Evolutionary conservation across 805 yeast species (phyloP), one percentile per base, ranked within the genome.

Genomic region (Starmerella roubikii): DNA sequence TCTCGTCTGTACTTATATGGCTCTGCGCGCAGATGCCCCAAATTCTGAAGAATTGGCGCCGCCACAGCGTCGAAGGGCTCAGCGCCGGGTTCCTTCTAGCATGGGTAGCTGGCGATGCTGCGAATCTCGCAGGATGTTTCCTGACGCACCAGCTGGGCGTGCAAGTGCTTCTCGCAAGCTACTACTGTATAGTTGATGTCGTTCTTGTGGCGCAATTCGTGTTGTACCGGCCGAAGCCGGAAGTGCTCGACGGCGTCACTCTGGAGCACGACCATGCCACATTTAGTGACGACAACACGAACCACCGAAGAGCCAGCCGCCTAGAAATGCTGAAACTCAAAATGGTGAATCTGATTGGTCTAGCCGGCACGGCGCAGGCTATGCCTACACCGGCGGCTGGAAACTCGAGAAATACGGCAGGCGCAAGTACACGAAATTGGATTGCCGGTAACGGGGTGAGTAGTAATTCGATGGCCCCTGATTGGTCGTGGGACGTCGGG

Each of bases 121-220:
- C 76, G 12, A 74, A 74, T 46, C 62, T 76, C 17, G 21, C 57
- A 12, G 96, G 95, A 0, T 83, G 94, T 44, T 42, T 81, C 0
- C 54, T 84, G 34, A 84, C 94, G 0, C 55, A 71, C 6, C 95
- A 86, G 44, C 62, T 84, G 34, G 74, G 78, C n/a, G 86, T 85
- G 58, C 96, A 85, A 55, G 69, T 74, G 10, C 61, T 75, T 18
- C 61, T 85, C 15, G 82, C 93, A 0, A 42, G 69, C 2, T 86
- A 86, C 58, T 85, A 81, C 54, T 63, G 88, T 36, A 58, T 67
- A 41, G 79, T 81, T 45, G 96, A 86, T 58, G 38, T 69, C 19
- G 62, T 82, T 10, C 63, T 86, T 22, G 66, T 76, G 34, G 65
- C 69, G 3, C 96, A 86, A 56, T 85, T 68, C 55, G 70, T 73